Conservation (phyloP, 352 stramenopile species). For the Phytophthora tentaculata region DNA sequence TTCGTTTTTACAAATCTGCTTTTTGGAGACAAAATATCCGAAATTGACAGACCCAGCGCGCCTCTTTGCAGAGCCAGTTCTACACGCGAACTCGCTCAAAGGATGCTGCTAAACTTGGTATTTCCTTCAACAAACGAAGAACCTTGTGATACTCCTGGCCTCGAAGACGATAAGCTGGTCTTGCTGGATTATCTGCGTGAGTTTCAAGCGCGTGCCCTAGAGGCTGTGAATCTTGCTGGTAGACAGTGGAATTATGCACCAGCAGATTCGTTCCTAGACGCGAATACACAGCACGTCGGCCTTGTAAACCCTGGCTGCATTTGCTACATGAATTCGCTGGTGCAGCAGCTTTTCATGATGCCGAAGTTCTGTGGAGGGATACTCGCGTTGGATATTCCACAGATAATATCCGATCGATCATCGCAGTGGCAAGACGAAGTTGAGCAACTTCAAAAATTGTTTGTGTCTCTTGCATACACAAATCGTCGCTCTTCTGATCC, state of each 20-base stretch:
- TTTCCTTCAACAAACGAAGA: constrained; percentile 13
- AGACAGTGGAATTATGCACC: constrained; percentile 71
- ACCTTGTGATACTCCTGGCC: background rate
- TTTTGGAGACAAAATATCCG: constrained; percentile 14
- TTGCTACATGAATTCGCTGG: constrained; percentile 99
- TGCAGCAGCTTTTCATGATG: constrained; percentile 96
- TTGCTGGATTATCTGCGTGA: constrained; percentile 26
- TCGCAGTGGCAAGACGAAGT: constrained; percentile 59
- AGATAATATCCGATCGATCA: constrained; percentile 6
- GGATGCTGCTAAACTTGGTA: constrained; percentile 25
- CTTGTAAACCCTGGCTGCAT: constrained; percentile 98
- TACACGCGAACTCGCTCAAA: constrained; percentile 23
- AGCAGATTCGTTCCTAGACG: constrained; percentile 48
- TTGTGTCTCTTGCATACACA: constrained; percentile 60
- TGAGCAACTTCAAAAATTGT: constrained; percentile 69
- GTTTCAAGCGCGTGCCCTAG: constrained; percentile 38
- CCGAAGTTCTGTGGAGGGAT: constrained; percentile 64
- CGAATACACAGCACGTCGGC: constrained; percentile 63
- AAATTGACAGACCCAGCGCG: background rate
- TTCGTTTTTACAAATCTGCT: constrained; percentile 32
- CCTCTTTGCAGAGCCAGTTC: constrained; percentile 25
- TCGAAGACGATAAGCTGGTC: constrained; percentile 17
- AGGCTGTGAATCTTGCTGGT: constrained; percentile 38
- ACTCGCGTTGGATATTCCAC: constrained; percentile 41
- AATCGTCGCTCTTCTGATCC: constrained; percentile 61